Conservation (phyloP, 768 basidiomycete species). For the Collybia sordida region DNA sequence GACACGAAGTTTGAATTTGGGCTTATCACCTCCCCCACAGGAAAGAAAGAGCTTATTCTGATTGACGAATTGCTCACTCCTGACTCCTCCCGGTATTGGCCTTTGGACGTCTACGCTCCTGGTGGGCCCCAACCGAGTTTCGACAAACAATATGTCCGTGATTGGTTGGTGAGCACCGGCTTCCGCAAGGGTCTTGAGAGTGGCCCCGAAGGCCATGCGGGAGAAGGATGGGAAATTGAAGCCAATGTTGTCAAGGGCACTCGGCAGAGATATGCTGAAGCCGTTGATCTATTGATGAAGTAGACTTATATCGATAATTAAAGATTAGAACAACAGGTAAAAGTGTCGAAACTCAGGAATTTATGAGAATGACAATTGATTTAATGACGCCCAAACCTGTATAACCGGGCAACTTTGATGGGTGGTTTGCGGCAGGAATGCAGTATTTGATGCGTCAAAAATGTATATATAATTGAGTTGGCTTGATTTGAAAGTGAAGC, state of each 20-base stretch:
- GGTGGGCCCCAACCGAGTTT: slow-evolving; percentile 87
- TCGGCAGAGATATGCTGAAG: slow-evolving; percentile 76
- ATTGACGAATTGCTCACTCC: slow-evolving; percentile 98
- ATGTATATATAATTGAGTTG: no score
- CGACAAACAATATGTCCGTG: slow-evolving; percentile 95
- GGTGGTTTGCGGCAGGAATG: no score
- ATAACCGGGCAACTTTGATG: no score
- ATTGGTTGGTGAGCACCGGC: slow-evolving; percentile 77
- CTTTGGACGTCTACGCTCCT: slow-evolving; percentile 64
- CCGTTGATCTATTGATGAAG: slow-evolving; percentile 52
- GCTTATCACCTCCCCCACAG: slow-evolving; percentile 47
- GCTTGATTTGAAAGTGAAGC: no score
- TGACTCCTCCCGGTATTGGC: slow-evolving; percentile 98
- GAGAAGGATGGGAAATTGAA: slow-evolving; percentile 78
- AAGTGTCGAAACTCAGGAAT: no score
- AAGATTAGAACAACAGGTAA: no score
- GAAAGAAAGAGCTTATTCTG: slow-evolving; percentile 35
- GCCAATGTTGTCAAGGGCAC: slow-evolving; percentile 79
- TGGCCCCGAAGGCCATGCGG: slow-evolving; percentile 63
- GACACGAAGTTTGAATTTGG: slow-evolving; percentile 99
- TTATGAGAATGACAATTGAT: no score
- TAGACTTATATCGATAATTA: no score
- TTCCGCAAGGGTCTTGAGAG: slow-evolving; percentile 79
- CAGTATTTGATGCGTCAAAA: no score
- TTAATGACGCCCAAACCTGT: no score